These are phyloP conservation scores for Podaxis rugospora DNA, from an alignment of 768 basidiomycete species.

Conservation along the genomic window DNA sequence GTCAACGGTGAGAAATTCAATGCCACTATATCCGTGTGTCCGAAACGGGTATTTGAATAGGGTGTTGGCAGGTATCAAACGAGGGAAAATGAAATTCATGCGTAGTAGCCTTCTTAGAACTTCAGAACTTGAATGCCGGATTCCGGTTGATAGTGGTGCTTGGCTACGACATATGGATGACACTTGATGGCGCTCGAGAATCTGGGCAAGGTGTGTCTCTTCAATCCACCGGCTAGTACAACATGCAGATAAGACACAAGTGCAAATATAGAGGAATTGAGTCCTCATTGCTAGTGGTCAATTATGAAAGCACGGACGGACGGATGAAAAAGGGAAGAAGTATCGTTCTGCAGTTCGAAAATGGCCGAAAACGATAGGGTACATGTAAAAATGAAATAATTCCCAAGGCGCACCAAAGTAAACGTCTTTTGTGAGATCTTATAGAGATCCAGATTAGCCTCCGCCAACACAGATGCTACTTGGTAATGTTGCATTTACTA, in stretches of 20 bases:
- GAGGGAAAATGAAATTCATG: not conserved
- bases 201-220: too few species aligned
- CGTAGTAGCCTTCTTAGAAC: too few species aligned
- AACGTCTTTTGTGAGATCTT: not conserved
- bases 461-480: constrained; percentile 36
- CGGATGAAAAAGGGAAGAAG: not conserved
- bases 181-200: too few species aligned
- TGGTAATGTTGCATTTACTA: constrained; percentile 44
- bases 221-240: too few species aligned
- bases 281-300: too few species aligned
- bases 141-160: too few species aligned
- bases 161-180: too few species aligned
- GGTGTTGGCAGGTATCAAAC: not conserved
- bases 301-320: not conserved
- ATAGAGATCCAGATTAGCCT: not conserved
- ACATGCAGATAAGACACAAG: too few species aligned
- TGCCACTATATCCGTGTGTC: not conserved
- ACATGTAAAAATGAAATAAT: not conserved
- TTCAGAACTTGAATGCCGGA: too few species aligned
- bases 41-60: not conserved
- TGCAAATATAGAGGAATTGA: too few species aligned
- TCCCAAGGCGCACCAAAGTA: not conserved
- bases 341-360: not conserved
- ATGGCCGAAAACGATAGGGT: not conserved
- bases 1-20: not conserved